A percentile compares a stretch with the other conserved stretches of the same genome.
Conservation (phyloP, 2,329 filamentous ascomycete genomes). For the Fusarium sublunatum region DNA sequence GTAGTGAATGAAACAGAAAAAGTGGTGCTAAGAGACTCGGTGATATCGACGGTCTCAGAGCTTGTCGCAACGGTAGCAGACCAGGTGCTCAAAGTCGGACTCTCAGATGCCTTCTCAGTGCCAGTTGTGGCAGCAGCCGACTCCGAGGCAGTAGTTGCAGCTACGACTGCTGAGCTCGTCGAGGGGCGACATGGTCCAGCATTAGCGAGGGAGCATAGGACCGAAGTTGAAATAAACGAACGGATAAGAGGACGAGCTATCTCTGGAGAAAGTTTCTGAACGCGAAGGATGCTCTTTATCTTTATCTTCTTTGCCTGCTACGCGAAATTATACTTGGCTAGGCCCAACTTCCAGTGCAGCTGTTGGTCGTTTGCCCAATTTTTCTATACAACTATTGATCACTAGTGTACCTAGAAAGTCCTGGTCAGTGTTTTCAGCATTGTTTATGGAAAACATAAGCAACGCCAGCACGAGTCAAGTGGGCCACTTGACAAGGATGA, state of each 20-base stretch:
- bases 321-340: background rate
- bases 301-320: background rate
- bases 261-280: background rate
- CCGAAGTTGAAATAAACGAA: conserved; percentile 17
- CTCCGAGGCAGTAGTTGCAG: background rate
- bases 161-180: background rate
- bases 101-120: background rate
- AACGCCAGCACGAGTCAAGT: too few relatives aligned
- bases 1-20: background rate
- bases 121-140: background rate
- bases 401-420: background rate
- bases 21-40: background rate
- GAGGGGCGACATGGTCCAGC: conserved; percentile 24
- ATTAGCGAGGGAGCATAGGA: conserved; percentile 9
- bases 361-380: background rate
- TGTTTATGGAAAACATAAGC: too few relatives aligned
- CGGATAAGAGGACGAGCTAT: conserved; percentile 16
- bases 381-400: background rate
- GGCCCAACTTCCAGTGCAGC: background rate
- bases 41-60: background rate
- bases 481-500: too few relatives aligned
- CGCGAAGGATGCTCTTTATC: background rate
- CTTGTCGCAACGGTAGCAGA: background rate
- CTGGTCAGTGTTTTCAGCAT: too few relatives aligned
- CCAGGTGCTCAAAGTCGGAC: background rate